Conservation (phyloP, 441 rosid species). For the Syzygium syzygioides region DNA sequence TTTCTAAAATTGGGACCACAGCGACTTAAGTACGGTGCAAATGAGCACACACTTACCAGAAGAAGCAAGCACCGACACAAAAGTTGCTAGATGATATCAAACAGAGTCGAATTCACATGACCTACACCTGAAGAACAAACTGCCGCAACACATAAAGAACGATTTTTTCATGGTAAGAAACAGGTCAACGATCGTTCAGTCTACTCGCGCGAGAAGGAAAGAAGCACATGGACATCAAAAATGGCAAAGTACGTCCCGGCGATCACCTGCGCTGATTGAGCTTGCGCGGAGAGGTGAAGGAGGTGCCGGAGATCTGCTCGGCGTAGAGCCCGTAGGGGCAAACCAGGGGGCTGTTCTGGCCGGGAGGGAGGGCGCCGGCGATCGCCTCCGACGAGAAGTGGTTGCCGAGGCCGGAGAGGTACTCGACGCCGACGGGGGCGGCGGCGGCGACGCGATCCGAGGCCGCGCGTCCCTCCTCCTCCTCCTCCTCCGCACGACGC, state of each 20-base stretch:
- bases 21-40: not conserved
- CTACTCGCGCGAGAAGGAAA: not conserved
- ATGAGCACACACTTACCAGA: not conserved
- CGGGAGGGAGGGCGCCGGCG: constrained; percentile 63
- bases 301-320: constrained; percentile 93
- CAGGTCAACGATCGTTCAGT: not conserved
- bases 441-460: not conserved
- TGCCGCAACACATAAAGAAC: not conserved
- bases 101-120: not conserved
- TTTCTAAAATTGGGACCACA: not conserved
- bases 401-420: constrained; percentile 71
- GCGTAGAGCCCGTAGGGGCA: constrained; percentile 94
- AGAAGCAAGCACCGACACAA: not conserved
- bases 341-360: constrained; percentile 81
- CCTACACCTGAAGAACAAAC: not conserved
- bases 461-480: not conserved
- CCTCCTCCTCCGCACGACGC: not conserved
- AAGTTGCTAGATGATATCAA: not conserved
- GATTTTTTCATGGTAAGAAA: not conserved
- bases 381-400: constrained; percentile 75
- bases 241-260: not conserved
- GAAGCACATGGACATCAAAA: not conserved
- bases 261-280: constrained; percentile 69
- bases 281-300: constrained; percentile 88
- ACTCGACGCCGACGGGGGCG: constrained; percentile 22